Evolutionary conservation across 305 asterid genomes (phyloP).

Genomic region (Ajuga reptans): DNA sequence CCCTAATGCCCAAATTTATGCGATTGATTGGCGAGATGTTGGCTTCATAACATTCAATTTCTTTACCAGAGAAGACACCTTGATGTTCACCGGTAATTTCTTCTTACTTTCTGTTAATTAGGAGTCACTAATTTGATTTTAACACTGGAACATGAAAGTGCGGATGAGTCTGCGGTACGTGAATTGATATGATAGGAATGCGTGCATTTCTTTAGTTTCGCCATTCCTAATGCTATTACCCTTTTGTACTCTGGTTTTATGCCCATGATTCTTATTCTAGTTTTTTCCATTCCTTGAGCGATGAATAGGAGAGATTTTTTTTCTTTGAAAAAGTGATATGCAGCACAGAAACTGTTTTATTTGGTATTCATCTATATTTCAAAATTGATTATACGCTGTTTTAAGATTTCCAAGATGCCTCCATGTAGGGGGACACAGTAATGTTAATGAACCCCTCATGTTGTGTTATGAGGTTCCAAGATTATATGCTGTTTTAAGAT

Average conservation of each 20-base stretch:
- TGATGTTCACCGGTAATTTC: not conserved
- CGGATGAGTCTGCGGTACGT: not conserved
- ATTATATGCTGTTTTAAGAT: no score
- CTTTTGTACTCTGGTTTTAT: not conserved
- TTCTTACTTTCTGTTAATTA: not conserved
- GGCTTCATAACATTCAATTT: not conserved
- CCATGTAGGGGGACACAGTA: not conserved
- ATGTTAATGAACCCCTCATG: not conserved
- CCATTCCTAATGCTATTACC: not conserved
- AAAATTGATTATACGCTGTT: not conserved
- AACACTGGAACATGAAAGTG: not conserved
- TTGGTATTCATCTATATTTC: not conserved
- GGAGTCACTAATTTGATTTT: not conserved
- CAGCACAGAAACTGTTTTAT: no score
- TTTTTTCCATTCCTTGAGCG: no score
- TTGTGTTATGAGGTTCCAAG: not conserved
- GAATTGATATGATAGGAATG: not conserved
- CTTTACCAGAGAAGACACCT: not conserved
- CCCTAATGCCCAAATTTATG: conserved; percentile 1
- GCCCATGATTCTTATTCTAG: no score
- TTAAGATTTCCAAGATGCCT: not conserved
- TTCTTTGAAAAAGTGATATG: no score
- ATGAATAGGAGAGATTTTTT: no score
- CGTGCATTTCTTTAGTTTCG: not conserved
- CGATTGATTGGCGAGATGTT: not conserved